Conservation (phyloP, 495 filamentous ascomycete genomes). For the Hypomontagnella monticulosa region DNA sequence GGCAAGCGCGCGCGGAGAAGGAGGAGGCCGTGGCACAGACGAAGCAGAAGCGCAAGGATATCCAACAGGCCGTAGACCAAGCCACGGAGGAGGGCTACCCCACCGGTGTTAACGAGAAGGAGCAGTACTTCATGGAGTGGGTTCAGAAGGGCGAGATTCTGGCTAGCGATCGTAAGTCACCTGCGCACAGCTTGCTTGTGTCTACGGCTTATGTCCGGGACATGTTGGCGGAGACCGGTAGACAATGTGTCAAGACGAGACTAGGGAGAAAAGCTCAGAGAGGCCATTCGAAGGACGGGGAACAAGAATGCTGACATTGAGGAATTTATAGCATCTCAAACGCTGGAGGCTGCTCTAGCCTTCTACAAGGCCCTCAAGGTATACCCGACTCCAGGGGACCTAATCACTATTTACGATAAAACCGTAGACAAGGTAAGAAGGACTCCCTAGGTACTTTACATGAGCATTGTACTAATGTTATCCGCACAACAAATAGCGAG, state of each 20-base stretch:
- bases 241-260: not conserved
- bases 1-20: constrained; percentile 77
- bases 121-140: constrained; percentile 87
- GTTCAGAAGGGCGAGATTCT: constrained; percentile 86
- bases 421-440: constrained; percentile 83
- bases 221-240: not conserved
- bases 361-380: constrained; percentile 99
- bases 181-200: not conserved
- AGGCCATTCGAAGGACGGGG: constrained; percentile 4
- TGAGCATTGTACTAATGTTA: constrained; percentile 29
- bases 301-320: constrained; percentile 34
- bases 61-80: constrained; percentile 75
- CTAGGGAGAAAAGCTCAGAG: not conserved
- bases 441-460: not conserved
- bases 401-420: constrained; percentile 98
- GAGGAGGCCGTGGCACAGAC: constrained; percentile 75
- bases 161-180: constrained; percentile 60
- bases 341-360: constrained; percentile 85
- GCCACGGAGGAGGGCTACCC: constrained; percentile 94
- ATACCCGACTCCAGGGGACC: constrained; percentile 89
- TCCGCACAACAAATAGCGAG: constrained; percentile 63
- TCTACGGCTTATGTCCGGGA: not conserved
- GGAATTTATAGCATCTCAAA: constrained; percentile 67
- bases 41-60: constrained; percentile 72
- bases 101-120: constrained; percentile 85